Base-by-base conservation (phyloP, 306 rosid genomes). In the Lagenaria siceraria region DNA sequence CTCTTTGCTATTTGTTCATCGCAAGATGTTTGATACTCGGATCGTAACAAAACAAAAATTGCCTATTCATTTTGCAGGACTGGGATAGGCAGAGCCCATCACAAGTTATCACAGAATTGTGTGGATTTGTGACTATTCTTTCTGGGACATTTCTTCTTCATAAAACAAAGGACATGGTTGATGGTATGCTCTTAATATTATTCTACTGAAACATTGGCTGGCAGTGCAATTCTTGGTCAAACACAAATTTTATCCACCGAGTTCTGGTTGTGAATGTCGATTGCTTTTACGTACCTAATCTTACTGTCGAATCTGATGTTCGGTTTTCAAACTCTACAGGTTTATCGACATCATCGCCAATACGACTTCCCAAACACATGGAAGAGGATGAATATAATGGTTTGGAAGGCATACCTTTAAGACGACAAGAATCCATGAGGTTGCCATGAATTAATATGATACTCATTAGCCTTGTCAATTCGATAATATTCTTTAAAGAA, bases 41-140 rank as follows among this genome's bases (percentile, higher is more conserved):
- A 22, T 21, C 0, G 5, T 3, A n/a, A 24, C 10, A 8, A 70
- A n/a, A 24, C 10, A 8, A 70, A 53, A n/a, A 19, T 31, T 51
- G 54, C 40, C 7, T 76, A 79, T 81, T 81, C 78, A 66, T 29
- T 82, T 78, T 56, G n/a, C 89, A 95, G 99, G 99, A 95, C 85
- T 95, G 99, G 99, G 97, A 92, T 82, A 86, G 97, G 84, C 99
- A 95, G 75, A 95, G 96, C 88, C 97, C 99, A 83, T 88, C 99
- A 5, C 97, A 95, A 83, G 97, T 92, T 72, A 74, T 92, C 81
- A 95, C 99, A 6, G 99, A 92, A 81, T 83, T 95, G 66, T 95
- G 99, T 78, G 99, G 99, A 53, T 95, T 95, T 84, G 97, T 95
- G 83, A 95, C 97, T 7, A 95, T 95, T 60, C 99, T 95, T 75